A percentile compares a stretch with the other conserved stretches of the same genome.
Conservation (phyloP, 371 early-diverging fungal genomes). For the Batkoa obscura region DNA sequence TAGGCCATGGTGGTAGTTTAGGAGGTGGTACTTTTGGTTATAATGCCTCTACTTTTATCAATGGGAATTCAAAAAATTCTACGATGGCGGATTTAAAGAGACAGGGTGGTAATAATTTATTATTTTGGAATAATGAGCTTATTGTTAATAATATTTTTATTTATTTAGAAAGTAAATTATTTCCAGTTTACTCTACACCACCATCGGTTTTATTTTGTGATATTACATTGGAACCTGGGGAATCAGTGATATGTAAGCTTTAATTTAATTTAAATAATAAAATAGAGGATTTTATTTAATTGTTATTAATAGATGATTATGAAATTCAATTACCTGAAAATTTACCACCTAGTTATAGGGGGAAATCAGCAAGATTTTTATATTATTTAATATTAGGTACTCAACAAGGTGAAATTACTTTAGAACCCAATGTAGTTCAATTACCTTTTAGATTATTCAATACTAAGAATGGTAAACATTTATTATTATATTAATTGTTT, state of each 20-base stretch:
- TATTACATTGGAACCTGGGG: background rate
- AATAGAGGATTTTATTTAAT: no score
- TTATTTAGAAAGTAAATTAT: background rate
- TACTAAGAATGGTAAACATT: background rate
- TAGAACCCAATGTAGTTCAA: background rate
- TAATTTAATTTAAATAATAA: no score
- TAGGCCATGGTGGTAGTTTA: background rate
- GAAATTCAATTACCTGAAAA: background rate
- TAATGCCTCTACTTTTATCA: background rate
- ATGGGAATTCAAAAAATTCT: background rate
- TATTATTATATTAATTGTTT: no score
- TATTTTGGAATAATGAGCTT: background rate
- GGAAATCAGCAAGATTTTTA: background rate
- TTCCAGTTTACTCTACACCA: background rate
- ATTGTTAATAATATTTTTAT: background rate
- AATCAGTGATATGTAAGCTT: background rate
- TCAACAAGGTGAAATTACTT: background rate
- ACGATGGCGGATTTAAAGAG: background rate
- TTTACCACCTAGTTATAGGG: background rate
- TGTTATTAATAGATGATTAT: background rate
- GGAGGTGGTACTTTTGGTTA: background rate
- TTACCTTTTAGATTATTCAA: background rate
- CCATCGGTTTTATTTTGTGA: background rate
- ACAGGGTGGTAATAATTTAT: background rate
- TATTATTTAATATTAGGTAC: slow-evolving; percentile 2